A percentile compares a stretch with the other conserved stretches of the same genome.
Conservation (phyloP, 2,329 filamentous ascomycete genomes). For the Tolypocladium inflatum region DNA sequence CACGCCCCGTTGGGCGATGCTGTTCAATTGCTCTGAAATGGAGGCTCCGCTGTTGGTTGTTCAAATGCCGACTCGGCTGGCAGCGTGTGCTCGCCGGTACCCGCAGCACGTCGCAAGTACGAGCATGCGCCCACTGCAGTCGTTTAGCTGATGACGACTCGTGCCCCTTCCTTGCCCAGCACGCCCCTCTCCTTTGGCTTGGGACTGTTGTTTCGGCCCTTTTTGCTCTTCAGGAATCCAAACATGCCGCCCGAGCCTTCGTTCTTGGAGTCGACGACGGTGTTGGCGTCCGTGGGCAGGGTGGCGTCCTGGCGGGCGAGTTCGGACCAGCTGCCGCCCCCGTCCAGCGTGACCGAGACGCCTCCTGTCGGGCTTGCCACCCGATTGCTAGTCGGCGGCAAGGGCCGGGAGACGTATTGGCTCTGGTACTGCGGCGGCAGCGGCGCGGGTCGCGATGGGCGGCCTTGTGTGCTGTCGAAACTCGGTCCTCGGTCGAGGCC, state of each 20-base stretch:
- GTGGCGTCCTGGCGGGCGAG: conserved; percentile 77
- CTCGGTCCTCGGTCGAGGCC: conserved; percentile 5
- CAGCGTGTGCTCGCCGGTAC: not conserved
- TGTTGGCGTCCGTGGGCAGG: conserved; percentile 56
- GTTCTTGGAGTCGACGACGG: conserved; percentile 39
- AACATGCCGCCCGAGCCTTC: conserved; percentile 72
- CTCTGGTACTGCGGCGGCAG: conserved; percentile 37
- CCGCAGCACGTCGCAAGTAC: not conserved
- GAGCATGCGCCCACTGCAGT: not conserved
- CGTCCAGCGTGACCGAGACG: conserved; percentile 84
- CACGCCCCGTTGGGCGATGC: not conserved
- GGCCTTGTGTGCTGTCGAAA: conserved; percentile 15
- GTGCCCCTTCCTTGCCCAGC: conserved; percentile 85
- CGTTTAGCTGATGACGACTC: conserved; percentile 62
- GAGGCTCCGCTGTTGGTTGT: not conserved
- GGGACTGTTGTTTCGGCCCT: conserved; percentile 80
- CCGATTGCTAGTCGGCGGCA: conserved; percentile 52
- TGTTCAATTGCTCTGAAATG: not conserved
- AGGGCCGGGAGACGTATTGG: conserved; percentile 33
- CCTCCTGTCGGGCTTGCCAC: conserved; percentile 73
- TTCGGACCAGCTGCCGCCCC: conserved; percentile 83
- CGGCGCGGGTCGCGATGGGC: conserved; percentile 19
- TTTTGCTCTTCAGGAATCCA: conserved; percentile 82
- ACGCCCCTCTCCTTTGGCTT: conserved; percentile 93
- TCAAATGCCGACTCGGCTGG: not conserved